Conservation (phyloP, 1,139 yeast genomes). For the Saccharomyces hybrid region DNA sequence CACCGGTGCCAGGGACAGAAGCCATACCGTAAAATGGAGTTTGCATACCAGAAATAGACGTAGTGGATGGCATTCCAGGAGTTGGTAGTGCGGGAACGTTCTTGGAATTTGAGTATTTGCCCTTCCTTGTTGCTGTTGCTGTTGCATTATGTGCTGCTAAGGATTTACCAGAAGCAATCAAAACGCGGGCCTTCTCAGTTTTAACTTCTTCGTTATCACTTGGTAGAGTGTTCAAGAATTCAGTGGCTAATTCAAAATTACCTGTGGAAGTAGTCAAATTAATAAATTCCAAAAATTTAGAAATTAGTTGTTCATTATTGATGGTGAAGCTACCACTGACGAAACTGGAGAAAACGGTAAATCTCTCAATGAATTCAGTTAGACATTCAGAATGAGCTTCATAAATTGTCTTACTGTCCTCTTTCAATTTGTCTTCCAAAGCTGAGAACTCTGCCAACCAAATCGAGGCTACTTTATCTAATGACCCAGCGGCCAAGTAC, state of each 20-base stretch:
- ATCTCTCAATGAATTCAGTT: slow-evolving; percentile 75
- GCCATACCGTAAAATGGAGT: not conserved
- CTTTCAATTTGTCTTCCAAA: slow-evolving; percentile 46
- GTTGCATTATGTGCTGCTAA: not conserved
- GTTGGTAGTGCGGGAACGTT: not conserved
- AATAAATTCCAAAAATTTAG: slow-evolving; percentile 56
- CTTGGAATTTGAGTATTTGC: slow-evolving; percentile 14
- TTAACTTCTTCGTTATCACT: slow-evolving; percentile 50
- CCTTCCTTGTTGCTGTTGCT: slow-evolving; percentile 4
- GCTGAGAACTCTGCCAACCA: slow-evolving; percentile 76
- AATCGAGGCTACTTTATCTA: slow-evolving; percentile 69
- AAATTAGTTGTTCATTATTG: slow-evolving; percentile 32
- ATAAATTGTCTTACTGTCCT: slow-evolving; percentile 42
- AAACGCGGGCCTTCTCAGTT: slow-evolving; percentile 70
- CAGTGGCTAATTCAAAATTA: slow-evolving; percentile 71
- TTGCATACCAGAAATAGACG: not conserved
- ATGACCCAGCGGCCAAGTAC: slow-evolving; percentile 73
- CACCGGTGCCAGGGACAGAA: not conserved
- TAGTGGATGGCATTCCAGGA: slow-evolving; percentile 1
- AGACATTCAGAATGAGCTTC: slow-evolving; percentile 83
- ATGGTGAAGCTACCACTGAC: slow-evolving; percentile 38
- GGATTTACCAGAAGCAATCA: slow-evolving; percentile 46
- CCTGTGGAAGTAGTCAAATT: slow-evolving; percentile 77
- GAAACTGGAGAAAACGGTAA: slow-evolving; percentile 63
- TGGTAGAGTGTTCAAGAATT: slow-evolving; percentile 64